Evolutionary conservation across 345 rosid species (phyloP), one percentile per base, ranked within the genome.

Genomic region (Barbarea vulgaris): DNA sequence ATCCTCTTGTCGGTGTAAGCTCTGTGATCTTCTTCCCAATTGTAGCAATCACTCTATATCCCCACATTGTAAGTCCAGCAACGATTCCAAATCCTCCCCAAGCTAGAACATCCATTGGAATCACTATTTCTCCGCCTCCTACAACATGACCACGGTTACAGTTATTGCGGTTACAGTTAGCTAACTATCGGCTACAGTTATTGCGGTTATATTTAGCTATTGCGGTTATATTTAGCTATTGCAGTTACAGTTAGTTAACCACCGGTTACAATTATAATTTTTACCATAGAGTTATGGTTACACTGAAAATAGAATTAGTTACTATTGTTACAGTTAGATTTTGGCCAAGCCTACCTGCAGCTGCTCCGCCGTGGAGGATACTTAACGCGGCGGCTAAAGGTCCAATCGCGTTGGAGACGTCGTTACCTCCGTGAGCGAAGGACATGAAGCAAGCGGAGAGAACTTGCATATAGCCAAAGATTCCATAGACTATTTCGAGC

Each of bases 401-500:
- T 48, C 99, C 97, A 48, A 95, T 95, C 3, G 97, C 99, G 24
- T 95, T 95, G 51, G 99, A 90, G 12, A 95, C 97, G 65, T 95
- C 97, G 57, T 90, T 95, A 14, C 97, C 97, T 13, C 97, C 97
- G 33, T 95, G 99, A 1, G 97, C 96, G 74, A 94, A 91, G 18
- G 98, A 94, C 98, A 94, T 94, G 84, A 94, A 94, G 82, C 98
- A 94, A 42, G 98, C 98, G 36, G 98, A 94, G 53, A 91, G 88
- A 71, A 94, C 80, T 81, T 94, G 96, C 98, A 94, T 88, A 68
- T 94, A 91, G 41, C 98, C 98, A 1, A 91, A 91, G 37, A 94
- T 89, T 22, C 95, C 95, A 56, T 94, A 91, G 70, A 91, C 97
- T 80, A 94, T 86, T 50, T 94, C 88, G 11, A 94, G 81, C 70